These are phyloP conservation scores for Tuber borchii DNA, from an alignment of 495 filamentous ascomycete species.

Conservation along the genomic window DNA sequence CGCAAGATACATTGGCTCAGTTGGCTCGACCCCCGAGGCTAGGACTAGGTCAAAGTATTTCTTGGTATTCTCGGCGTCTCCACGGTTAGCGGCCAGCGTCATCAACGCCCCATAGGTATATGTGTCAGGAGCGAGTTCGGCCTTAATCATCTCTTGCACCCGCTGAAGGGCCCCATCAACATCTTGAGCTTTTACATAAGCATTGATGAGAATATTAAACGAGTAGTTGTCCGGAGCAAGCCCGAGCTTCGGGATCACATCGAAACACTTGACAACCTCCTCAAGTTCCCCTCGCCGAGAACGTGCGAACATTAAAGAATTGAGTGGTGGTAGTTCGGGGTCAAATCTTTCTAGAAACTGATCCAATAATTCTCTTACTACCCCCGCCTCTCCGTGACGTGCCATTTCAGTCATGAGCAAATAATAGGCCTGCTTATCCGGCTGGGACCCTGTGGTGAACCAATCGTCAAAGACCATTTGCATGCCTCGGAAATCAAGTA, in stretches of 20 bases:
- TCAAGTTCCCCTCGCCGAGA: conserved; percentile 52
- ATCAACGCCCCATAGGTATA: conserved; percentile 67
- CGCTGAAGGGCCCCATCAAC: conserved; percentile 55
- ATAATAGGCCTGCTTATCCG: conserved; percentile 47
- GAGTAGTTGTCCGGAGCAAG: conserved; percentile 51
- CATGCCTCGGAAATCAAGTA: conserved; percentile 46
- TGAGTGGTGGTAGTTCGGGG: conserved; percentile 23
- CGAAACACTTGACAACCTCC: conserved; percentile 55
- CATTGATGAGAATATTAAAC: conserved; percentile 75
- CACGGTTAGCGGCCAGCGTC: conserved; percentile 60
- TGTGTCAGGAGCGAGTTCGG: conserved; percentile 48
- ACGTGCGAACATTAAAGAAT: conserved; percentile 46
- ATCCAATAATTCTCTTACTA: conserved; percentile 49
- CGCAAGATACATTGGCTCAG: conserved; percentile 53
- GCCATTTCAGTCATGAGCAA: conserved; percentile 52
- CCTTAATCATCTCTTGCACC: conserved; percentile 53
- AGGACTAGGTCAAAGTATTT: conserved; percentile 56
- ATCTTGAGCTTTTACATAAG: conserved; percentile 59
- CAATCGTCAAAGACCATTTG: conserved; percentile 54
- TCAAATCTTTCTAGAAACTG: conserved; percentile 49
- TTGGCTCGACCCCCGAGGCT: conserved; percentile 44
- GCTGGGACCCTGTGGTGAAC: conserved; percentile 43
- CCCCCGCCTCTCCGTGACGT: conserved; percentile 50
- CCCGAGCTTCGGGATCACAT: conserved; percentile 49
- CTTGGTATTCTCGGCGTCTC: conserved; percentile 64